phyloP scores from a whole-genome alignment of 2,329 filamentous ascomycete species.

The Paecilomyces sp. region DNA sequence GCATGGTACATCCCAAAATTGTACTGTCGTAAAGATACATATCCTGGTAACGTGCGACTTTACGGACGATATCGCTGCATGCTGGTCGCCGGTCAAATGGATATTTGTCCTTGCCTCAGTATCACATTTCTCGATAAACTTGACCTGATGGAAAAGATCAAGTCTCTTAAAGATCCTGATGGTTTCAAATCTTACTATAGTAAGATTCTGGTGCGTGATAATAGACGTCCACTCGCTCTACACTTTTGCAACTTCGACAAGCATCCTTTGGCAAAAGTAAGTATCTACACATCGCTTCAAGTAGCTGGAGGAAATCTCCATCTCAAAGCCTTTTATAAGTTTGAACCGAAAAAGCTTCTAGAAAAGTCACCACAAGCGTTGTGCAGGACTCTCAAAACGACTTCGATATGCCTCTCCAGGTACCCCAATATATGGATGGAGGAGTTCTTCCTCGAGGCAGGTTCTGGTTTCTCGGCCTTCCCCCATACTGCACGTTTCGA shows the following conservation, averaged over 20 bases:
- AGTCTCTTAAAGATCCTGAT: background rate
- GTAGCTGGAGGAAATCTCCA: background rate
- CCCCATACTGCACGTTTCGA: too few relatives aligned
- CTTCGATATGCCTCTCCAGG: background rate
- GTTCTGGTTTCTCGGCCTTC: too few relatives aligned
- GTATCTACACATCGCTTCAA: background rate
- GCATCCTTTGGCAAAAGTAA: background rate
- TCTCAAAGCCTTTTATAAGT: background rate
- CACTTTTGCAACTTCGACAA: background rate
- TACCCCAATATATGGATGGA: background rate
- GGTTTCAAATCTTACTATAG: background rate
- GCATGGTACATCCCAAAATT: background rate
- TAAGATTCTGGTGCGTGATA: background rate
- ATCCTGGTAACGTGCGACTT: background rate
- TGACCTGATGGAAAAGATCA: background rate
- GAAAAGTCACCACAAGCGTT: background rate
- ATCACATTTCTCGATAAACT: constrained; percentile 6
- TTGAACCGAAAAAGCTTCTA: background rate
- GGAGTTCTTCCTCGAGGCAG: background rate
- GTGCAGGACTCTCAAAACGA: background rate
- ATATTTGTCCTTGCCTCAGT: background rate
- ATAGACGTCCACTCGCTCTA: background rate
- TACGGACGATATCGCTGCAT: background rate
- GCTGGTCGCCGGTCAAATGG: background rate
- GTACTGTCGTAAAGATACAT: background rate